Evolutionary conservation across 257 asterid species (phyloP).

Genomic region (Salvia splendens): DNA sequence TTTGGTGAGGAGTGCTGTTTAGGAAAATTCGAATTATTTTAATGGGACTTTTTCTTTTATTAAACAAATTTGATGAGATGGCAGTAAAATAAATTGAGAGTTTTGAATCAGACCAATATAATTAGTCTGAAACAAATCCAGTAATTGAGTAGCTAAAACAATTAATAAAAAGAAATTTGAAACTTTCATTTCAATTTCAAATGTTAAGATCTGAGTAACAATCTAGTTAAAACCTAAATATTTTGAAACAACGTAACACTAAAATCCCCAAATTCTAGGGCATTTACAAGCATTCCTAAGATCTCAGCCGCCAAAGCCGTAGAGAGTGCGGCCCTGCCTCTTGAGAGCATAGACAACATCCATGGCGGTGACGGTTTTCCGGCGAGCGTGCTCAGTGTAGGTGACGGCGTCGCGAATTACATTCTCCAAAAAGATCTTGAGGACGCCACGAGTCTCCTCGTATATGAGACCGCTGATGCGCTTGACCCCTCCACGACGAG

Average conservation of each 20-base stretch:
- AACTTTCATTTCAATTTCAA: conserved; percentile 20
- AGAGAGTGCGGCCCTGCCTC: conserved; percentile 53
- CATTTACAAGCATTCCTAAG: conserved; percentile 28
- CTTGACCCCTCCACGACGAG: conserved; percentile 56
- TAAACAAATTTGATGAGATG: too few species aligned
- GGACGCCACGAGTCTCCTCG: conserved; percentile 1
- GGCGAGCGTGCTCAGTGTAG: too few species aligned
- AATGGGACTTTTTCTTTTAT: too few species aligned
- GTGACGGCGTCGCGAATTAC: too few species aligned
- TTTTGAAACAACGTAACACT: not conserved
- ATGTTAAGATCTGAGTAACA: conserved; percentile 6
- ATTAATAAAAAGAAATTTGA: not conserved
- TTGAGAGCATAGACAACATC: conserved; percentile 53
- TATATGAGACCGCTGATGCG: conserved; percentile 56
- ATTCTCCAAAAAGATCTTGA: too few species aligned
- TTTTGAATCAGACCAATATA: too few species aligned
- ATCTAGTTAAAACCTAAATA: not conserved
- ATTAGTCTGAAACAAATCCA: too few species aligned
- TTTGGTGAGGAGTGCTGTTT: too few species aligned
- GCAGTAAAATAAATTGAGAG: too few species aligned
- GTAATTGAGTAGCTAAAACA: too few species aligned
- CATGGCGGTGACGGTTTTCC: conserved; percentile 55
- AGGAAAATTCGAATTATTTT: too few species aligned
- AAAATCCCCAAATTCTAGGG: not conserved
- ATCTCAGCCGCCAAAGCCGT: conserved; percentile 47